Conservation (phyloP, 2,329 filamentous ascomycete species). For the Cladobotryum mycophilum region DNA sequence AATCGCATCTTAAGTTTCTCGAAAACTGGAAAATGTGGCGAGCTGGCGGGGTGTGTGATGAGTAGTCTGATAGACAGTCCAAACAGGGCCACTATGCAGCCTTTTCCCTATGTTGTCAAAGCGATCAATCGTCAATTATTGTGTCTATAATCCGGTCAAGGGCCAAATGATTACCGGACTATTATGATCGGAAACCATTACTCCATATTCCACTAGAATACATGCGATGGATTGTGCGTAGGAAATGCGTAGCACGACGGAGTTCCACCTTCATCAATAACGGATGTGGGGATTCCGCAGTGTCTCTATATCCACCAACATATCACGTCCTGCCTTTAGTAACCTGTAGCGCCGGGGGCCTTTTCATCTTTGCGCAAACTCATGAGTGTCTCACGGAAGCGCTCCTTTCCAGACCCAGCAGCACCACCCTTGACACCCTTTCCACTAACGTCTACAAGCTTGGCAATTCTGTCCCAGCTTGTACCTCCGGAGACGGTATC, state of each 20-base stretch:
- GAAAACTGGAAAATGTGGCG: background rate
- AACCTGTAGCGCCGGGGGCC: slow-evolving; percentile 60
- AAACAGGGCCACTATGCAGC: slow-evolving; percentile 8
- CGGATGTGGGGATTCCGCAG: background rate
- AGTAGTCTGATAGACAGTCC: slow-evolving; percentile 11
- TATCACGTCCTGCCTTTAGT: slow-evolving; percentile 32
- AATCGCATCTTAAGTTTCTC: background rate
- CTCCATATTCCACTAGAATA: slow-evolving; percentile 25
- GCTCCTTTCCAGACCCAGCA: slow-evolving; percentile 86
- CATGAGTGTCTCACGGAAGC: slow-evolving; percentile 84
- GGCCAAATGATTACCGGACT: slow-evolving; percentile 20
- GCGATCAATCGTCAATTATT: background rate
- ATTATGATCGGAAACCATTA: slow-evolving; percentile 26
- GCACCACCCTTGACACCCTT: slow-evolving; percentile 85
- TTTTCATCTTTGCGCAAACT: slow-evolving; percentile 92
- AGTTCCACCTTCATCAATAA: background rate
- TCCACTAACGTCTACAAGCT: slow-evolving; percentile 93
- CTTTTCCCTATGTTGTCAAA: background rate
- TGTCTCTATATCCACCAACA: slow-evolving; percentile 1
- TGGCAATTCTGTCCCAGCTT: slow-evolving; percentile 97
- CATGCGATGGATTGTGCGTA: slow-evolving; percentile 14
- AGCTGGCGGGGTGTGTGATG: slow-evolving; percentile 1
- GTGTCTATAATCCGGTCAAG: background rate
- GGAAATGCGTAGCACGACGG: slow-evolving; percentile 6
- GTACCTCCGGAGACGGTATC: slow-evolving; percentile 92